phyloP scores from a whole-genome alignment of 1,284 basidiomycete species.

The Papiliotrema flavescens region DNA sequence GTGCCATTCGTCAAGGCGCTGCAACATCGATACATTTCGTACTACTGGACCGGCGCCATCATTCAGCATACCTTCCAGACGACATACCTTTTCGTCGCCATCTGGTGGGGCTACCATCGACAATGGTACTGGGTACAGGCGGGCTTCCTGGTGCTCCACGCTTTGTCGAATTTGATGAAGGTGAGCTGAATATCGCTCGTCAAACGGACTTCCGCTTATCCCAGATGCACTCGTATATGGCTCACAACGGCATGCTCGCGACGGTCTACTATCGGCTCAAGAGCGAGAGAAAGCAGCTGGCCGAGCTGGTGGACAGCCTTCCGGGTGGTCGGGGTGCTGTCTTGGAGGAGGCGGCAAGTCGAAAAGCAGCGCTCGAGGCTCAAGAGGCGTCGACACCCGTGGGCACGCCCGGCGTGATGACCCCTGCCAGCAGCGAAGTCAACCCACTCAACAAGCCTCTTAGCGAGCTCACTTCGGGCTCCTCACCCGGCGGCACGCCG shows the following conservation, averaged over 20 bases:
- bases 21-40: constrained; percentile 70
- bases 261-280: constrained; percentile 48
- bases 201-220: constrained; percentile 6
- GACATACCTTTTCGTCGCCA: constrained; percentile 61
- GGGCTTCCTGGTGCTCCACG: constrained; percentile 83
- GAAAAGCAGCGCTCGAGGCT: constrained; percentile 28
- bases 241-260: constrained; percentile 81
- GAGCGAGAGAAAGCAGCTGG: constrained; percentile 34
- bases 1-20: constrained; percentile 80
- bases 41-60: constrained; percentile 67
- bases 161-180: constrained; percentile 48
- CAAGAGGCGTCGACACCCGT: constrained; percentile 35
- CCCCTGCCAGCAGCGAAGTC: background rate
- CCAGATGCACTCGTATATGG: constrained; percentile 83
- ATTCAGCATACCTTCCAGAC: constrained; percentile 78
- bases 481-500: constrained; percentile 55
- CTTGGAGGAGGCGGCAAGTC: constrained; percentile 32
- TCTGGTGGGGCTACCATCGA: constrained; percentile 56
- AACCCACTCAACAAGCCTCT: background rate
- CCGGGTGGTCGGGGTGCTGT: constrained; percentile 40
- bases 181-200: constrained; percentile 11
- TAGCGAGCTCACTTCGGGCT: background rate
- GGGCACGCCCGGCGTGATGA: constrained; percentile 36
- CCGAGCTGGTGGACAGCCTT: constrained; percentile 26
- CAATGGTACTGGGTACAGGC: constrained; percentile 99